phyloP scores from a whole-genome alignment of 2,329 filamentous ascomycete genomes.

The Fusarium haematococcum region DNA sequence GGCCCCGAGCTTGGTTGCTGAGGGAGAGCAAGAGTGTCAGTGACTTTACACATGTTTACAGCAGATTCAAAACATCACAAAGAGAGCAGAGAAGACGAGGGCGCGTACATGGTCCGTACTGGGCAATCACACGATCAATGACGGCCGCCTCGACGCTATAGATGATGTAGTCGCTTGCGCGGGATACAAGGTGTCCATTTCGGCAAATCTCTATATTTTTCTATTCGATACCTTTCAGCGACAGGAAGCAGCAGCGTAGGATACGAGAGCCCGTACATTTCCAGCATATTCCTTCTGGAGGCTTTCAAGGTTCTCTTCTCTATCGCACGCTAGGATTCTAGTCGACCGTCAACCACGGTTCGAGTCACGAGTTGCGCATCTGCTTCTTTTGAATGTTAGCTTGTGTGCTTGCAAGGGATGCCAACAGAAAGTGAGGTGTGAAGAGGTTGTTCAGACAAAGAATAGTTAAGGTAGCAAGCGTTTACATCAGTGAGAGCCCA shows the following conservation, averaged over 20 bases:
- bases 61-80: slow-evolving; percentile 23
- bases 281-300: slow-evolving; percentile 84
- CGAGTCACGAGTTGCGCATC: slow-evolving; percentile 21
- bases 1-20: slow-evolving; percentile 93
- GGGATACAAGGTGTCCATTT: slow-evolving; percentile 95
- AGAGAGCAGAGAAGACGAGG: slow-evolving; percentile 10
- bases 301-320: slow-evolving; percentile 86
- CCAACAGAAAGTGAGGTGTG: slow-evolving; percentile 21
- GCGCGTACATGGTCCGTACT: slow-evolving; percentile 87
- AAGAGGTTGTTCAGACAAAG: slow-evolving; percentile 79
- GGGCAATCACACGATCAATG: slow-evolving; percentile 87
- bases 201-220: slow-evolving; percentile 87
- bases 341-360: slow-evolving; percentile 42
- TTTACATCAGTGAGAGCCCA: slow-evolving; percentile 96
- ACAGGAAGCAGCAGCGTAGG: slow-evolving; percentile 41
- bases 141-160: slow-evolving; percentile 97
- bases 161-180: slow-evolving; percentile 97
- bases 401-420: slow-evolving; percentile 15
- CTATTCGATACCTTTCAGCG: slow-evolving; percentile 67
- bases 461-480: slow-evolving; percentile 92
- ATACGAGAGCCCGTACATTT: slow-evolving; percentile 73
- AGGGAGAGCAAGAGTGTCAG: slow-evolving; percentile 18
- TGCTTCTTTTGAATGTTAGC: slow-evolving; percentile 42
- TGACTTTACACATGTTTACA: background rate
- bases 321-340: slow-evolving; percentile 96